These are phyloP conservation scores for Ophiocordyceps camponoti-rufipedis DNA, from an alignment of 2,329 filamentous ascomycete genomes.

Conservation along the genomic window DNA sequence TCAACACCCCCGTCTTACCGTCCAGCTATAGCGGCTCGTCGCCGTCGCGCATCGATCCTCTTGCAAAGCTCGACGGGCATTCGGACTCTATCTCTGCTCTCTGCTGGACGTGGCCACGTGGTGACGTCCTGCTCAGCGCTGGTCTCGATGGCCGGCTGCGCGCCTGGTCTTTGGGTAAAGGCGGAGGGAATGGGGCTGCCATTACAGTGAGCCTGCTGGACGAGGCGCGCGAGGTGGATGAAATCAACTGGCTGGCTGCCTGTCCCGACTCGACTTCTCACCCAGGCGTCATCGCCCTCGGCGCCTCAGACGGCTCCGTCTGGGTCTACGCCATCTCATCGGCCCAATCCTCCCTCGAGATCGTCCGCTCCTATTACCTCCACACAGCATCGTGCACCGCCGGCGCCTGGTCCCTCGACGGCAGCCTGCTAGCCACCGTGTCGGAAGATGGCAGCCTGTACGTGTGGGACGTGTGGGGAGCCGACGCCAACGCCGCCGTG, in stretches of 20 bases:
- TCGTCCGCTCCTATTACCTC: slow-evolving; percentile 82
- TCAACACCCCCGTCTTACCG: slow-evolving; percentile 45
- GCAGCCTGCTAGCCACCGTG: slow-evolving; percentile 70
- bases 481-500: slow-evolving; percentile 48
- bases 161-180: slow-evolving; percentile 39
- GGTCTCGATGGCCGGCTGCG: slow-evolving; percentile 74
- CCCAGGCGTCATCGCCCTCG: slow-evolving; percentile 71
- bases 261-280: slow-evolving; percentile 49
- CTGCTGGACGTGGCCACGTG: slow-evolving; percentile 63
- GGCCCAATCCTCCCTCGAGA: slow-evolving; percentile 50
- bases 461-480: slow-evolving; percentile 73
- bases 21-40: slow-evolving; percentile 36
- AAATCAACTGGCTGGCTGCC: slow-evolving; percentile 76
- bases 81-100: slow-evolving; percentile 80
- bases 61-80: slow-evolving; percentile 75
- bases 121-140: slow-evolving; percentile 71
- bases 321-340: slow-evolving; percentile 76
- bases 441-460: slow-evolving; percentile 77
- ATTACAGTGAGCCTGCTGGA: slow-evolving; percentile 43
- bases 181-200: slow-evolving; percentile 18
- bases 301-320: slow-evolving; percentile 77
- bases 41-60: slow-evolving; percentile 38
- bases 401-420: slow-evolving; percentile 79
- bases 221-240: slow-evolving; percentile 76
- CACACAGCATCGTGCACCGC: slow-evolving; percentile 78